phyloP scores from a whole-genome alignment of 1,284 basidiomycete genomes.

The Ceratobasidium sp. region DNA sequence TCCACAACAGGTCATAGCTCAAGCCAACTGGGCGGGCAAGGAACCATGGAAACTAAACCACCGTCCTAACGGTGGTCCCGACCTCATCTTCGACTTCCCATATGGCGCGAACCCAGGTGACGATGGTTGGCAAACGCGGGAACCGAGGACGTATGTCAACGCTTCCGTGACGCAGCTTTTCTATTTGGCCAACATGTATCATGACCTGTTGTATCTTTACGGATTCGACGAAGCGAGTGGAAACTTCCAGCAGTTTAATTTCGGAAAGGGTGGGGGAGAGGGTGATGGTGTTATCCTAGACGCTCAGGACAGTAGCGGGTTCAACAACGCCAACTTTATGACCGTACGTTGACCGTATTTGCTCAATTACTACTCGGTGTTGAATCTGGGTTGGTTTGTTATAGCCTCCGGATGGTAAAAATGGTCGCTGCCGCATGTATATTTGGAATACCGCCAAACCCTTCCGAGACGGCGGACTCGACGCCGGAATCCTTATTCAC shows the following conservation, averaged over 20 bases:
- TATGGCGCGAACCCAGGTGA: conserved; percentile 73
- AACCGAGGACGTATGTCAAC: conserved; percentile 87
- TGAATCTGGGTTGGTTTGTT: conserved; percentile 60
- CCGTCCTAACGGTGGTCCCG: conserved; percentile 76
- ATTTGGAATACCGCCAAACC: conserved; percentile 65
- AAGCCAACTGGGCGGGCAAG: conserved; percentile 90
- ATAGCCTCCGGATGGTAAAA: conserved; percentile 64
- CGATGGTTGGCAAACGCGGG: conserved; percentile 67
- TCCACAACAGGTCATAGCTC: conserved; percentile 72
- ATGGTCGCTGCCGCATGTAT: conserved; percentile 68
- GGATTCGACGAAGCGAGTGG: conserved; percentile 67
- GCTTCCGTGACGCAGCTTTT: conserved; percentile 90
- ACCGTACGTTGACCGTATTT: conserved; percentile 54
- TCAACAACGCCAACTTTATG: conserved; percentile 67
- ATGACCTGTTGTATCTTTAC: conserved; percentile 63
- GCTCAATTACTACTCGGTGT: not conserved
- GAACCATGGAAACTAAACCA: conserved; percentile 82
- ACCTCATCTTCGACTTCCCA: conserved; percentile 76
- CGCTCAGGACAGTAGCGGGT: conserved; percentile 67
- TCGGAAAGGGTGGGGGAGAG: conserved; percentile 64
- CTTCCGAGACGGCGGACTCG: conserved; percentile 68
- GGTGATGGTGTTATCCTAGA: conserved; percentile 69
- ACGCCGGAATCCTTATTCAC: conserved; percentile 63
- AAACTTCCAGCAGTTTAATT: conserved; percentile 71
- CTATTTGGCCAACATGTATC: conserved; percentile 74